Evolutionary conservation across 805 yeast genomes (phyloP).

Genomic region (Candida tammaniensis): DNA sequence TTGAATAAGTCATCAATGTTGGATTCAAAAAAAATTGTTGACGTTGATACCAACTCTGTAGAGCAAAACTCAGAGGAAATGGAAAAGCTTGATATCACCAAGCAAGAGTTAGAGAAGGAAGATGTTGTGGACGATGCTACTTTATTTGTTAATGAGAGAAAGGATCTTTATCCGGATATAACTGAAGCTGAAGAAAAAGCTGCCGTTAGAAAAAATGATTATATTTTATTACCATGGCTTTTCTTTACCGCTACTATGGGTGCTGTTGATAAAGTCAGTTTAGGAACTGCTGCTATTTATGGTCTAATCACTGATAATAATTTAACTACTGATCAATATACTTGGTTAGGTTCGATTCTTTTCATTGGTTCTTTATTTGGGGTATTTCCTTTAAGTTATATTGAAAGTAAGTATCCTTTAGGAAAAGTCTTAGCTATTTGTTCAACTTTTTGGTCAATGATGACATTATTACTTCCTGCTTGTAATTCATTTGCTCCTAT

Average conservation of each 20-base stretch:
- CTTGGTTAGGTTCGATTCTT: conserved; percentile 19
- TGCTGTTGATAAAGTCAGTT: conserved; percentile 18
- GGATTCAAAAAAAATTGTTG: too few relatives aligned
- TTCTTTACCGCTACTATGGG: conserved; percentile 17
- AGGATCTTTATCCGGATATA: conserved; percentile 11
- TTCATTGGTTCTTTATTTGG: conserved; percentile 18
- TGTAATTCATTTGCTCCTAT: conserved; percentile 15
- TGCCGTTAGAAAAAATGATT: conserved; percentile 14
- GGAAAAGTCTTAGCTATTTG: conserved; percentile 22
- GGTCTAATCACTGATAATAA: conserved; percentile 15
- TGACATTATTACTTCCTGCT: conserved; percentile 14
- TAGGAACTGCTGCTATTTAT: conserved; percentile 19
- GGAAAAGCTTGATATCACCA: conserved; percentile 21
- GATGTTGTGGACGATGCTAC: conserved; percentile 13
- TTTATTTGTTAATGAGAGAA: conserved; percentile 13
- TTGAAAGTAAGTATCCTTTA: conserved; percentile 18
- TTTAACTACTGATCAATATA: conserved; percentile 14
- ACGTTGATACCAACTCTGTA: too few relatives aligned
- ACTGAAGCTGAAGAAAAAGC: conserved; percentile 15
- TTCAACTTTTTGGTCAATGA: conserved; percentile 16
- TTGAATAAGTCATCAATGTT: too few relatives aligned
- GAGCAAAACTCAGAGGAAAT: too few relatives aligned
- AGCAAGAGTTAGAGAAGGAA: too few relatives aligned
- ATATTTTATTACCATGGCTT: conserved; percentile 14
- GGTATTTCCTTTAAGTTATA: conserved; percentile 17